These are phyloP conservation scores for Kuraishia borneana DNA, from an alignment of 805 yeast genomes.

Conservation along the genomic window DNA sequence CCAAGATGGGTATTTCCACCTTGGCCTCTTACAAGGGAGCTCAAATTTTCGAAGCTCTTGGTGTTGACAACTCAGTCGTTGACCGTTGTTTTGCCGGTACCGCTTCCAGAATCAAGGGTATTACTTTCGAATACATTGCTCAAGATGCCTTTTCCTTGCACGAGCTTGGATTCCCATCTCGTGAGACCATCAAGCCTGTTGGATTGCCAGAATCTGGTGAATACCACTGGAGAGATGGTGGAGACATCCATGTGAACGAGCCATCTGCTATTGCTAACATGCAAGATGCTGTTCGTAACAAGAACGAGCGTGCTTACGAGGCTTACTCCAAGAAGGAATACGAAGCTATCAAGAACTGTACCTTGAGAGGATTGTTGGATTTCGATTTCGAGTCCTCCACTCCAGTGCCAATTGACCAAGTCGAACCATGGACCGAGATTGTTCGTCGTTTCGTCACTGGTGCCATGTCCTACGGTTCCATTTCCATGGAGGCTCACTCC, in stretches of 20 bases:
- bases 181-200: constrained; percentile 58
- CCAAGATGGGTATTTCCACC: constrained; percentile 98
- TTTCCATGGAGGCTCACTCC: constrained; percentile 97
- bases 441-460: constrained; percentile 98
- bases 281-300: constrained; percentile 97
- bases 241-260: constrained; percentile 89
- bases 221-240: constrained; percentile 98
- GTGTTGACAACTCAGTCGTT: constrained; percentile 89
- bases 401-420: constrained; percentile 91
- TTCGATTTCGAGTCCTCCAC: constrained; percentile 65
- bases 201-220: constrained; percentile 93
- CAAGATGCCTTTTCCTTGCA: constrained; percentile 94
- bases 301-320: constrained; percentile 87
- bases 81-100: constrained; percentile 96
- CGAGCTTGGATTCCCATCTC: constrained; percentile 80
- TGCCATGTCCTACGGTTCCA: constrained; percentile 98
- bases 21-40: constrained; percentile 98
- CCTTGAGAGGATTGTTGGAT: constrained; percentile 88
- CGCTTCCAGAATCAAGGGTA: constrained; percentile 92
- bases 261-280: constrained; percentile 91
- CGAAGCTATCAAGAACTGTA: constrained; percentile 87
- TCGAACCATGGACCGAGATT: constrained; percentile 99
- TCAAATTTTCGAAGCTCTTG: constrained; percentile 94
- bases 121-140: constrained; percentile 90
- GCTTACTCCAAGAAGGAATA: constrained; percentile 82